phyloP scores from a whole-genome alignment of 2,329 filamentous ascomycete species.

The Coniochaeta sp. region DNA sequence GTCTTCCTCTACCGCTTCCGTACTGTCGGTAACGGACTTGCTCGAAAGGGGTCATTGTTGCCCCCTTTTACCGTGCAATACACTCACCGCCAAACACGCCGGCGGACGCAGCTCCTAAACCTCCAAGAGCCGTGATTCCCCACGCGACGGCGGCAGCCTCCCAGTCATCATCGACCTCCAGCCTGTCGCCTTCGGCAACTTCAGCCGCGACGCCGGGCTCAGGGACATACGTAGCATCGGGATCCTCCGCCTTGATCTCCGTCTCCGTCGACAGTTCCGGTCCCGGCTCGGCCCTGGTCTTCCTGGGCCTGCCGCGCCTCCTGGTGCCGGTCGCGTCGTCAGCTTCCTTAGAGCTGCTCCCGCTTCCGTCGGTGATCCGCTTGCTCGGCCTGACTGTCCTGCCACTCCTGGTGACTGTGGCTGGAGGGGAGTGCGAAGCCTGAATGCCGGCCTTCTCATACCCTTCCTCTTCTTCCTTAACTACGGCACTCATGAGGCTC shows the following conservation, averaged over 20 bases:
- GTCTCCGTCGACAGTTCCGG: conserved; percentile 5
- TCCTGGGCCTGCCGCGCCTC: conserved; percentile 18
- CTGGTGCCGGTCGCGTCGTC: conserved; percentile 4
- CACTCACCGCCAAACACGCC: conserved; percentile 42
- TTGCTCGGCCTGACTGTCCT: neutral
- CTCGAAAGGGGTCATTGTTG: neutral
- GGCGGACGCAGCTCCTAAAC: conserved; percentile 35
- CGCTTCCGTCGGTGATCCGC: conserved; percentile 7
- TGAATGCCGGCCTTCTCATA: neutral
- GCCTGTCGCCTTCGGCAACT: conserved; percentile 31
- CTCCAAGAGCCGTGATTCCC: conserved; percentile 35
- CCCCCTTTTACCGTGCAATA: conserved; percentile 23
- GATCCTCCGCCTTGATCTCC: conserved; percentile 11
- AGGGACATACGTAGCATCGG: conserved; percentile 30
- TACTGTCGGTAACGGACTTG: neutral
- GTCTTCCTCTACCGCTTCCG: neutral
- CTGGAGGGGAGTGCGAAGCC: neutral
- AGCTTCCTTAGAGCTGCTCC: conserved; percentile 6
- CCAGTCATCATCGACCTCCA: conserved; percentile 35
- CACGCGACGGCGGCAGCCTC: conserved; percentile 39
- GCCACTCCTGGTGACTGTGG: neutral
- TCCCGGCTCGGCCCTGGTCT: conserved; percentile 16
- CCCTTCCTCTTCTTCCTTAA: neutral
- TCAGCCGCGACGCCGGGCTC: conserved; percentile 22
- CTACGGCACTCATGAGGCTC: neutral